Evolutionary conservation across 495 filamentous ascomycete species (phyloP).

Genomic region (Arthonia radiata): DNA sequence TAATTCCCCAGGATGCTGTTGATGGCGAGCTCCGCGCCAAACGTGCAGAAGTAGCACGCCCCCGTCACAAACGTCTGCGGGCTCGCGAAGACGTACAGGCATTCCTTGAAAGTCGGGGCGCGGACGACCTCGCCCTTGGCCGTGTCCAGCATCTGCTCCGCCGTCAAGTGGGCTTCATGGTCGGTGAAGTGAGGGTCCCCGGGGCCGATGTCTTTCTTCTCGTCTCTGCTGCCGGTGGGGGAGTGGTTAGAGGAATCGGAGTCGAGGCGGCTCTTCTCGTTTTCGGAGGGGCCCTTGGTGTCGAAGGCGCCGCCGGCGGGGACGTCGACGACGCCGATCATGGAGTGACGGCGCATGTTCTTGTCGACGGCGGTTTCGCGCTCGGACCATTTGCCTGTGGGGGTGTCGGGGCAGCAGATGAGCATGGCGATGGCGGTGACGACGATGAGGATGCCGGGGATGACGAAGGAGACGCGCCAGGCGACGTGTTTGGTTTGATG

Average conservation of each 20-base stretch:
- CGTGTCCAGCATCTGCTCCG: conserved; percentile 29
- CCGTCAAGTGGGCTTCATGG: conserved; percentile 25
- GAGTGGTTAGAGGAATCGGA: too few relatives aligned
- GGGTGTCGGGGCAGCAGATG: conserved; percentile 58
- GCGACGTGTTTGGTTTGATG: conserved; percentile 39
- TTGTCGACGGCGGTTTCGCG: conserved; percentile 27
- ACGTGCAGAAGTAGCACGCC: conserved; percentile 60
- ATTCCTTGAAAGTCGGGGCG: conserved; percentile 37
- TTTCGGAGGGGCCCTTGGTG: conserved; percentile 28
- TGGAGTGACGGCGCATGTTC: conserved; percentile 14
- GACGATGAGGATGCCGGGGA: conserved; percentile 58
- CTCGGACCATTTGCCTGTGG: conserved; percentile 61
- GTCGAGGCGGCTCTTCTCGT: too few relatives aligned
- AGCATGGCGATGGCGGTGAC: conserved; percentile 40
- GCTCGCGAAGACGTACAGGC: conserved; percentile 30
- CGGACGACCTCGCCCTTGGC: conserved; percentile 38
- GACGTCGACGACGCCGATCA: conserved; percentile 10
- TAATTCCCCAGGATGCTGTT: conserved; percentile 62
- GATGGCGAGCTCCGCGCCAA: conserved; percentile 66
- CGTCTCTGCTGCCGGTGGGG: conserved; percentile 11
- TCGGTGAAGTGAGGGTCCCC: conserved; percentile 12
- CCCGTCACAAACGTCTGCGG: conserved; percentile 42
- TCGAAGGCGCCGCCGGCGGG: conserved; percentile 20
- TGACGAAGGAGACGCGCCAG: conserved; percentile 66
- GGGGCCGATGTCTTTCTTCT: conserved; percentile 4